Conservation (phyloP, 2,329 filamentous ascomycete genomes). For the Phaeophleospora eucalypticola region DNA sequence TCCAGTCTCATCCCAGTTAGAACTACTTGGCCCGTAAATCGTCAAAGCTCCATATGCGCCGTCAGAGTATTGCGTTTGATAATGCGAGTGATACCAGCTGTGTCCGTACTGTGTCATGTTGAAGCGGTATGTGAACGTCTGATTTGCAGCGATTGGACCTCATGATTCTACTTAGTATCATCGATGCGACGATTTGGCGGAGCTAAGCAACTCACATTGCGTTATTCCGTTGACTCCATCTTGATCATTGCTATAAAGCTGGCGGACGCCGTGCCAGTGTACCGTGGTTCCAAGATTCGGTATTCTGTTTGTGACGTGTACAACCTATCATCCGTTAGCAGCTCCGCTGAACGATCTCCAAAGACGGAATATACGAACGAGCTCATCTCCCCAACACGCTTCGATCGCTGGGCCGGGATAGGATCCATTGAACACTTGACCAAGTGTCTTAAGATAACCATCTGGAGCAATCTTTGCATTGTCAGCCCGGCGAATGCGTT, state of each 20-base stretch:
- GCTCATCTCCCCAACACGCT: constrained; percentile 41
- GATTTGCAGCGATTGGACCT: constrained; percentile 34
- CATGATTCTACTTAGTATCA: no score
- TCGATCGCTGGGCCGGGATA: constrained; percentile 45
- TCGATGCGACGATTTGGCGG: no score
- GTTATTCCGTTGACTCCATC: constrained; percentile 47
- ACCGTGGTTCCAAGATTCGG: constrained; percentile 43
- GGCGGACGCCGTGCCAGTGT: constrained; percentile 48
- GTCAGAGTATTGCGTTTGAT: constrained; percentile 38
- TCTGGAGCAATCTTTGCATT: no score
- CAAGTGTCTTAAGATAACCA: no score
- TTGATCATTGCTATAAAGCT: constrained; percentile 49
- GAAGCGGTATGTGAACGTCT: constrained; percentile 34
- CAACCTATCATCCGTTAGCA: no score
- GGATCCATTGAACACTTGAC: constrained; percentile 44
- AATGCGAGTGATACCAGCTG: constrained; percentile 42
- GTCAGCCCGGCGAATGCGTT: no score
- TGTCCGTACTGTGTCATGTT: constrained; percentile 37
- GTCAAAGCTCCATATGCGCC: constrained; percentile 40
- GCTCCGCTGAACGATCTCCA: no score
- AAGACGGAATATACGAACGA: no score
- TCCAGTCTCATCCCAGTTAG: constrained; percentile 39
- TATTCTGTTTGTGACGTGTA: constrained; percentile 30
- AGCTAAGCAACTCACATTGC: no score
- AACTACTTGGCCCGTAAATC: constrained; percentile 39